Evolutionary conservation across 164 flowering plant species (phyloP).

Genomic region (Vitis riparia): DNA sequence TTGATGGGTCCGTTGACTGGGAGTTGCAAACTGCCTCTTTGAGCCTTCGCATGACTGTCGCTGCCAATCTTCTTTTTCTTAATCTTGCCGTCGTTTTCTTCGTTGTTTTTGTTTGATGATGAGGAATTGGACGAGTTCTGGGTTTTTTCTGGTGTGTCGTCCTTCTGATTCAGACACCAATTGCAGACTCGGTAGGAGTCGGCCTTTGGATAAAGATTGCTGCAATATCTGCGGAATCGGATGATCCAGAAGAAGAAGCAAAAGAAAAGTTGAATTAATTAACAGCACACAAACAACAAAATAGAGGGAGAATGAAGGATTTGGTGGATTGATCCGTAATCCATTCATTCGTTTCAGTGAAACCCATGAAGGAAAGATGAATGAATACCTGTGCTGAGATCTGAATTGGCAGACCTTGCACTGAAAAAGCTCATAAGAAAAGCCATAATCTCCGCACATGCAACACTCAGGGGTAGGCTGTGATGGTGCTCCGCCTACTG

Average conservation of each 20-base stretch:
- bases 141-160: conserved; percentile 13
- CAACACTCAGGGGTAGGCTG: conserved; percentile 43
- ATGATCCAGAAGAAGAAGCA: no score
- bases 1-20: conserved; percentile 25
- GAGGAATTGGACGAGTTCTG: conserved; percentile 30
- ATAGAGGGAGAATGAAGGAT: background rate
- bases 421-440: conserved; percentile 43
- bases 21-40: conserved; percentile 8
- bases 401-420: conserved; percentile 54
- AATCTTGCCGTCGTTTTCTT: conserved; percentile 1
- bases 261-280: no score
- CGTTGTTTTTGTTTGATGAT: conserved; percentile 20
- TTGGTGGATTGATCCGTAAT: no score
- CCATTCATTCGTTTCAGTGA: no score
- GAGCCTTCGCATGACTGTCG: background rate
- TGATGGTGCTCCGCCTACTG: conserved; percentile 8
- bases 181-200: conserved; percentile 50
- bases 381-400: conserved; percentile 58
- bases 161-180: conserved; percentile 47
- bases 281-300: no score
- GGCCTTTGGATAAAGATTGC: conserved; percentile 55
- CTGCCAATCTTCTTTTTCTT: conserved; percentile 3
- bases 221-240: conserved; percentile 44
- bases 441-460: conserved; percentile 63
- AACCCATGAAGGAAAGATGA: background rate